Conservation (phyloP, 2,329 filamentous ascomycete species). For the Coniochaeta pulveracea region DNA sequence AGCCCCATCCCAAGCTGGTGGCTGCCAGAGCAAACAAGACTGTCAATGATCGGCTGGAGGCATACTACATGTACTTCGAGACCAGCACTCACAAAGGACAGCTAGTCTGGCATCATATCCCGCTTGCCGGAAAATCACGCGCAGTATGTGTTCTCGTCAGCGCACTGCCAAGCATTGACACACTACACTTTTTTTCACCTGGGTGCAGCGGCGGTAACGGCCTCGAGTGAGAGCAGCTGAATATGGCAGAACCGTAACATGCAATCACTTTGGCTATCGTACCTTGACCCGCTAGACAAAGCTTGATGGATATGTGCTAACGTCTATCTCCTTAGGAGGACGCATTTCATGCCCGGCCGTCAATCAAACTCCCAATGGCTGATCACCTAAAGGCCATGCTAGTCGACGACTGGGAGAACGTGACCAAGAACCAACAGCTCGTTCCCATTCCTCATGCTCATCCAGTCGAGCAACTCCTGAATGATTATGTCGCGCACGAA, state of each 20-base stretch:
- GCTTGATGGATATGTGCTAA: too few relatives aligned
- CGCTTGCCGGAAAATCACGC: neutral
- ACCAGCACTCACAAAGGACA: neutral
- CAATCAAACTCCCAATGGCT: constrained; percentile 75
- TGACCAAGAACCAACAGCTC: constrained; percentile 89
- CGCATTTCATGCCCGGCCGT: constrained; percentile 69
- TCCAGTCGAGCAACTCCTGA: constrained; percentile 66
- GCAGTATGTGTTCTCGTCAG: neutral
- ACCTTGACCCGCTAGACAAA: too few relatives aligned
- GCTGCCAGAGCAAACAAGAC: constrained; percentile 2
- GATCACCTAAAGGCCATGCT: constrained; percentile 85
- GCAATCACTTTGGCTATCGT: too few relatives aligned
- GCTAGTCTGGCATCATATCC: constrained; percentile 1
- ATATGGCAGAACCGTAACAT: too few relatives aligned
- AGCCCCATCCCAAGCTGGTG: constrained; percentile 2
- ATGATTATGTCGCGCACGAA: constrained; percentile 68
- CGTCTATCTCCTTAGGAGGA: constrained; percentile 86
- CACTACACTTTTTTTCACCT: neutral
- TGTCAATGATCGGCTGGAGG: neutral
- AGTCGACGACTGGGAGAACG: constrained; percentile 97
- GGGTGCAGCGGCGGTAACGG: too few relatives aligned
- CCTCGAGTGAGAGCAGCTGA: too few relatives aligned
- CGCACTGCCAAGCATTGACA: neutral
- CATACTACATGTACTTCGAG: constrained; percentile 1
- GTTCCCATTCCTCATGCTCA: constrained; percentile 71